These are phyloP conservation scores for Neurospora crassa DNA, from an alignment of 2,329 filamentous ascomycete species.

Conservation along the genomic window DNA sequence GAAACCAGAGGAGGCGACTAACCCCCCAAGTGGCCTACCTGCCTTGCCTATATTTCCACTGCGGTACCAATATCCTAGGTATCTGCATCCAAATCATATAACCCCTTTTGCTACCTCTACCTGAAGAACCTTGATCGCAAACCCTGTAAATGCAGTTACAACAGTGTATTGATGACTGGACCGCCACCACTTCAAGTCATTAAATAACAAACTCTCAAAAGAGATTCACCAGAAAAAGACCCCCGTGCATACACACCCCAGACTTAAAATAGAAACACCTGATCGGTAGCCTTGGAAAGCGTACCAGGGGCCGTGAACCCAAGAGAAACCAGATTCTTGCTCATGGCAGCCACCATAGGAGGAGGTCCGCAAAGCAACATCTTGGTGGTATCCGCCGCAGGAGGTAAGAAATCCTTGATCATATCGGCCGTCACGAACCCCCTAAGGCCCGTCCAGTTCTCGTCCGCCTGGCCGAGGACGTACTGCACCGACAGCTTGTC, in stretches of 20 bases:
- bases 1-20: no score
- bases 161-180: not conserved
- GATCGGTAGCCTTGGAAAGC: slow-evolving; percentile 41
- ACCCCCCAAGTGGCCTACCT: no score
- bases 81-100: not conserved
- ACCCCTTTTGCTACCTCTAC: not conserved
- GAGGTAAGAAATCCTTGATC: slow-evolving; percentile 39
- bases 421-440: slow-evolving; percentile 44
- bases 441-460: slow-evolving; percentile 35
- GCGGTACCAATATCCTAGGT: no score
- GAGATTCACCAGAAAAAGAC: no score
- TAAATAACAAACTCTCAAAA: not conserved
- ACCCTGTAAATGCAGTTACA: not conserved
- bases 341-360: slow-evolving; percentile 47
- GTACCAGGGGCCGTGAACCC: slow-evolving; percentile 42
- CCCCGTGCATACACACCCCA: not conserved
- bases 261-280: slow-evolving; percentile 43
- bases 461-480: slow-evolving; percentile 37
- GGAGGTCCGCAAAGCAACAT: slow-evolving; percentile 53
- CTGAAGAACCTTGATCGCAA: not conserved
- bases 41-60: no score
- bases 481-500: slow-evolving; percentile 47
- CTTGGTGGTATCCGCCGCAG: slow-evolving; percentile 35
- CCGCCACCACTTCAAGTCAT: not conserved
- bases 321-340: slow-evolving; percentile 37